Conservation (phyloP, 2,329 filamentous ascomycete species). For the Colletotrichum acutatum region DNA sequence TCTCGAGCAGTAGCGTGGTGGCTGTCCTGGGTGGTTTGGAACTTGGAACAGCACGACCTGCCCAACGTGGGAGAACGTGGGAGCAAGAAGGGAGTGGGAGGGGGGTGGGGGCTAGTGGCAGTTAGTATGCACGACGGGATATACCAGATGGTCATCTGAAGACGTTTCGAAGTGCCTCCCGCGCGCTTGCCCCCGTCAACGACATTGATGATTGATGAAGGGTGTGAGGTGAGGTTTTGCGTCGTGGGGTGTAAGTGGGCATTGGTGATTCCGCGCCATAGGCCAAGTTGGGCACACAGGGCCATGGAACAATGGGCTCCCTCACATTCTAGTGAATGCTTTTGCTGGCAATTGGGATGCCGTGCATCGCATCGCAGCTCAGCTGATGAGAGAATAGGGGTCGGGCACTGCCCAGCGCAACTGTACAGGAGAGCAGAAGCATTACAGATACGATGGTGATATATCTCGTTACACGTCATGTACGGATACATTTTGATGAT, state of each 20-base stretch:
- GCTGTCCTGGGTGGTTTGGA: not conserved
- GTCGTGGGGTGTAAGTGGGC: conserved; percentile 9
- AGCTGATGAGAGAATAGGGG: not conserved
- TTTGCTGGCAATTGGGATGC: not conserved
- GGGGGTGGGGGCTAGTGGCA: conserved; percentile 1
- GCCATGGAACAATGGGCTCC: not conserved
- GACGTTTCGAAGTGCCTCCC: not conserved
- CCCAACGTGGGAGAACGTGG: conserved; percentile 18
- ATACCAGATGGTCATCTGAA: conserved; percentile 22
- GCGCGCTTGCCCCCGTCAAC: not conserved
- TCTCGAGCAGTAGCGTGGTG: not conserved
- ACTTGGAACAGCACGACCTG: conserved; percentile 5
- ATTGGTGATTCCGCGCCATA: not conserved
- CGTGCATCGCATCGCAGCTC: conserved; percentile 11
- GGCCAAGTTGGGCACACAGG: not conserved
- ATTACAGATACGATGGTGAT: not conserved
- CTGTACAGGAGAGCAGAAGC: not conserved
- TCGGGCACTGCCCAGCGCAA: not conserved
- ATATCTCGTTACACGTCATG: not conserved
- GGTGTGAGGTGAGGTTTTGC: not conserved
- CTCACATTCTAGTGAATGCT: not conserved
- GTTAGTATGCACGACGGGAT: not conserved
- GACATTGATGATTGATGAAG: not conserved
- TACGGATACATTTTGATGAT: not conserved
- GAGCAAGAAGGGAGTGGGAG: not conserved